Percentiles rank a stretch among this genome's conserved stretches.
Evolutionary conservation across 805 yeast species (phyloP).

Genomic region (Metschnikowia corniflorae): DNA sequence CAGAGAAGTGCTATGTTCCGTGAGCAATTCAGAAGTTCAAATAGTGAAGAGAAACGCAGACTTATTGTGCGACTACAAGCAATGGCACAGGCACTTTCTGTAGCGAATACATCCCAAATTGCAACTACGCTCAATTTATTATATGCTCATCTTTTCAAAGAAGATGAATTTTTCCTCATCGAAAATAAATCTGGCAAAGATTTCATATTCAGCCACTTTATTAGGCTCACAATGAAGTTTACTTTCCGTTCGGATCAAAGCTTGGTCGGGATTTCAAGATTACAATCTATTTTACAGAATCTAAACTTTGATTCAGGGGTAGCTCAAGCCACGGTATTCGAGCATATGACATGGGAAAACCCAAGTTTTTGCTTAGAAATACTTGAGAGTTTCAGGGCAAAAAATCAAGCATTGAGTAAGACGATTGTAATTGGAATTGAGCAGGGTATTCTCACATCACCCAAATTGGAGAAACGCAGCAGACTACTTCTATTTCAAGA

Average conservation of each 20-base stretch:
- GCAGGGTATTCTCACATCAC: slow-evolving; percentile 27
- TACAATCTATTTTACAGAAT: slow-evolving; percentile 19
- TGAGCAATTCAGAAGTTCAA: slow-evolving; percentile 13
- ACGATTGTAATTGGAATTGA: slow-evolving; percentile 22
- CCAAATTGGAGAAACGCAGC: slow-evolving; percentile 14
- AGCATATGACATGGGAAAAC: slow-evolving; percentile 25
- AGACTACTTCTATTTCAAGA: slow-evolving; percentile 19
- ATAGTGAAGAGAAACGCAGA: slow-evolving; percentile 18
- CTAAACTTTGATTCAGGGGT: slow-evolving; percentile 15
- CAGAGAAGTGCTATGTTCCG: slow-evolving; percentile 8
- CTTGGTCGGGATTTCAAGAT: slow-evolving; percentile 17
- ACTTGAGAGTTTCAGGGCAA: slow-evolving; percentile 20
- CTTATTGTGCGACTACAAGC: slow-evolving; percentile 28
- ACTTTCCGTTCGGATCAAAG: slow-evolving; percentile 9
- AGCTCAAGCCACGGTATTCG: slow-evolving; percentile 19
- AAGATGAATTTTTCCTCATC: slow-evolving; percentile 10
- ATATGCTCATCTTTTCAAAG: slow-evolving; percentile 1
- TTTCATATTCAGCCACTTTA: slow-evolving; percentile 20
- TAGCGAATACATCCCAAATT: slow-evolving; percentile 17
- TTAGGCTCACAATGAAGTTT: slow-evolving; percentile 21
- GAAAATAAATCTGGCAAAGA: slow-evolving; percentile 13
- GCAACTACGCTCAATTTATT: slow-evolving; percentile 18
- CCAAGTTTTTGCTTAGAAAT: slow-evolving; percentile 26
- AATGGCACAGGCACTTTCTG: slow-evolving; percentile 28
- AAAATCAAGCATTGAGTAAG: slow-evolving; percentile 19